These are phyloP conservation scores for Lentinula edodes DNA, from an alignment of 768 basidiomycete genomes.

Conservation along the genomic window DNA sequence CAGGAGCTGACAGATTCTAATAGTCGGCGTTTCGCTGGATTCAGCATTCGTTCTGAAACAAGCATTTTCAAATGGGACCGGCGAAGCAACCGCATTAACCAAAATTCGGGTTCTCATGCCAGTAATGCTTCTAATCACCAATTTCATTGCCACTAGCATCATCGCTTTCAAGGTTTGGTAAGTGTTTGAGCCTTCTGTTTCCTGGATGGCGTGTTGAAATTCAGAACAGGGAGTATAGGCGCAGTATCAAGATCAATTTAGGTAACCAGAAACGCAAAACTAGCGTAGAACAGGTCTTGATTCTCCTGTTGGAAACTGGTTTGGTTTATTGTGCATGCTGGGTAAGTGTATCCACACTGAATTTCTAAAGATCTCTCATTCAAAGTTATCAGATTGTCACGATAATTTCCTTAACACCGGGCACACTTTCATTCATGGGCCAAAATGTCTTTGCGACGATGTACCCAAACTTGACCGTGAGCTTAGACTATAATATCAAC, in stretches of 20 bases:
- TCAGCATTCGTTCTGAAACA: background rate
- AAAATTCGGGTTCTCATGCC: slow-evolving; percentile 1
- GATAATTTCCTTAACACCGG: background rate
- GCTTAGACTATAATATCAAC: background rate
- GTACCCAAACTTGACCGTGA: background rate
- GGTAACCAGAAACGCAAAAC: background rate
- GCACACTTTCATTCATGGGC: background rate
- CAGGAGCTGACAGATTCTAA: background rate
- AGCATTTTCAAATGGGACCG: background rate
- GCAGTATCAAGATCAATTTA: background rate
- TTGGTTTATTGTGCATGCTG: background rate
- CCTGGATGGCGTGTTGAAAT: too few relatives aligned
- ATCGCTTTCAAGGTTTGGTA: background rate
- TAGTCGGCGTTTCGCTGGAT: background rate
- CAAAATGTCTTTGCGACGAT: background rate
- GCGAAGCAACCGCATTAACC: background rate
- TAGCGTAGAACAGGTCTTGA: background rate
- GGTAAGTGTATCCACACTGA: background rate
- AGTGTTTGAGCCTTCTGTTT: background rate
- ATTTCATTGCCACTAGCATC: background rate
- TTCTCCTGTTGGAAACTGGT: background rate
- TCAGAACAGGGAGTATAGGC: background rate
- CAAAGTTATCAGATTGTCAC: background rate
- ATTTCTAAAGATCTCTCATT: background rate
- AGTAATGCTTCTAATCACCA: background rate